Evolutionary conservation across 805 yeast species (phyloP).

Genomic region (Candida sanyiensis): DNA sequence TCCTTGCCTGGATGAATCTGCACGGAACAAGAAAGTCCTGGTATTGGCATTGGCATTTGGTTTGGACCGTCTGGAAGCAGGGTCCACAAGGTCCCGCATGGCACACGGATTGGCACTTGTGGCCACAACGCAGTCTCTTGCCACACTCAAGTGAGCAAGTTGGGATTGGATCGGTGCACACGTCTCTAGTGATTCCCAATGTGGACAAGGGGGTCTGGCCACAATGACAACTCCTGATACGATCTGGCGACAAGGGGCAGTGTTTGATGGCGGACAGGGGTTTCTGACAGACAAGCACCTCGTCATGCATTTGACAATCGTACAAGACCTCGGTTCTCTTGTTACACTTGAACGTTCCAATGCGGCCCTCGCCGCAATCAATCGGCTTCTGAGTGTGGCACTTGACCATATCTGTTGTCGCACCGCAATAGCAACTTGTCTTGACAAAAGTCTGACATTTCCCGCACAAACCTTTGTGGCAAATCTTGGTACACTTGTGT

Average conservation of each 20-base stretch:
- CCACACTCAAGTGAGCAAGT: constrained; percentile 64
- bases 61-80: constrained; percentile 49
- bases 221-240: constrained; percentile 69
- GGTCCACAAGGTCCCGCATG: constrained; percentile 74
- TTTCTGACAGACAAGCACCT: constrained; percentile 39
- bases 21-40: constrained; percentile 60
- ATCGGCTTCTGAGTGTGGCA: constrained; percentile 42
- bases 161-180: constrained; percentile 77
- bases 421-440: constrained; percentile 74
- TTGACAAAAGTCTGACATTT: constrained; percentile 47
- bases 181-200: constrained; percentile 35
- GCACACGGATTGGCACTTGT: constrained; percentile 63
- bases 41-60: constrained; percentile 59
- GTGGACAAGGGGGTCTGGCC: constrained; percentile 53
- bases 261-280: constrained; percentile 26
- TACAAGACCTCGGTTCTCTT: constrained; percentile 39
- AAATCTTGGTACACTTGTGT: constrained; percentile 55
- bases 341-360: constrained; percentile 48
- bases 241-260: constrained; percentile 62
- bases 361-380: constrained; percentile 35
- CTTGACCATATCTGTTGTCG: constrained; percentile 34
- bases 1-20: constrained; percentile 43
- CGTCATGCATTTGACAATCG: constrained; percentile 64
- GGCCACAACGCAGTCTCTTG: constrained; percentile 67
- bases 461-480: constrained; percentile 86